phyloP scores from a whole-genome alignment of 805 yeast species.

The Cyberlindnera amylophila region DNA sequence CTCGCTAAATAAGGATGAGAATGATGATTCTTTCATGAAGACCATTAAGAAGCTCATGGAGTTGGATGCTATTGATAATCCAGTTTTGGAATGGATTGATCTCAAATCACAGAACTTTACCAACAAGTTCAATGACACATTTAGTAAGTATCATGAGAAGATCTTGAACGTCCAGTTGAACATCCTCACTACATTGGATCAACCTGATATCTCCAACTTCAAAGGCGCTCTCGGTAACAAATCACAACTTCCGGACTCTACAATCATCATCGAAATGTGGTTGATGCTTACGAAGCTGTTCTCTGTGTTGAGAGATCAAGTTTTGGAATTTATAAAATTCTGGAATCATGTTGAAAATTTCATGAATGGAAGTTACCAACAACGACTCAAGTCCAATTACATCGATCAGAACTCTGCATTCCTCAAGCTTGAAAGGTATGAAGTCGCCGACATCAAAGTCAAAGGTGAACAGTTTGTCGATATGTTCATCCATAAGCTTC shows the following conservation, averaged over 20 bases:
- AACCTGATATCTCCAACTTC: slow-evolving; percentile 31
- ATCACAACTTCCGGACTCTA: slow-evolving; percentile 44
- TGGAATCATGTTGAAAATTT: slow-evolving; percentile 56
- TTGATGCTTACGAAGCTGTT: slow-evolving; percentile 39
- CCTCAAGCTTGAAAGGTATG: slow-evolving; percentile 39
- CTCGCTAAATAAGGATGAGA: slow-evolving; percentile 30
- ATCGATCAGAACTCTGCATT: slow-evolving; percentile 33
- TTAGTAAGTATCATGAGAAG: slow-evolving; percentile 38
- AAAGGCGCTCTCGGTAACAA: slow-evolving; percentile 16
- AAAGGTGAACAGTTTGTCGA: slow-evolving; percentile 39
- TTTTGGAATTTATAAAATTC: slow-evolving; percentile 42
- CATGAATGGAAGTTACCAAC: slow-evolving; percentile 43
- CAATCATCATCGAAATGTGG: slow-evolving; percentile 59
- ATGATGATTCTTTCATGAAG: slow-evolving; percentile 32
- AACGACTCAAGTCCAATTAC: slow-evolving; percentile 27
- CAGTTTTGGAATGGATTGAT: slow-evolving; percentile 59
- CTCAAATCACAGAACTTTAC: slow-evolving; percentile 42
- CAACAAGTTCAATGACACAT: slow-evolving; percentile 37
- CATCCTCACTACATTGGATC: slow-evolving; percentile 36
- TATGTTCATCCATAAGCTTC: slow-evolving; percentile 29
- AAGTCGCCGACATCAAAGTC: slow-evolving; percentile 37
- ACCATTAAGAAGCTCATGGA: slow-evolving; percentile 55
- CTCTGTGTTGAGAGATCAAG: slow-evolving; percentile 37
- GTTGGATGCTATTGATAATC: slow-evolving; percentile 60
- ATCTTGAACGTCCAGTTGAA: slow-evolving; percentile 37